Evolutionary conservation across 257 asterid species (phyloP).

Genomic region (Ligustrum vulgare): DNA sequence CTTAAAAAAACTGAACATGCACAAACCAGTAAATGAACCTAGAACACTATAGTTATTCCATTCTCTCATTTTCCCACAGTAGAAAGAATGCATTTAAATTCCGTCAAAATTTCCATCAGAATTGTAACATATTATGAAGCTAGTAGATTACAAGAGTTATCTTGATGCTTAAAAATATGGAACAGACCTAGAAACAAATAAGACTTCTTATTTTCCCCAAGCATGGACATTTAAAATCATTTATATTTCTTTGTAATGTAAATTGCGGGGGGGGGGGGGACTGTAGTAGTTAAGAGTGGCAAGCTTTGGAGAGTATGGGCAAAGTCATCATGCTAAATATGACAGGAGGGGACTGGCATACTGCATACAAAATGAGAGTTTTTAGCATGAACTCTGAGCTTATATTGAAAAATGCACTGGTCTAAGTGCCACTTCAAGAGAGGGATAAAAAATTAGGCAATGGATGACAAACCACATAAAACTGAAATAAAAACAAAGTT

Average conservation of each 20-base stretch:
- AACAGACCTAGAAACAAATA: background rate
- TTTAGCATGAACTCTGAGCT: constrained; percentile 10
- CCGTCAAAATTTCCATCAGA: background rate
- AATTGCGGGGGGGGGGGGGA: no score
- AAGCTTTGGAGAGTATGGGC: background rate
- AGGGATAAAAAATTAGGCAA: background rate
- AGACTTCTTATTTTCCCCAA: background rate
- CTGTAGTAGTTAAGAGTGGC: no score
- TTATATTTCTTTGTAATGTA: background rate
- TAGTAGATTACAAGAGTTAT: background rate
- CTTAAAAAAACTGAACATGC: background rate
- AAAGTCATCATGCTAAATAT: background rate
- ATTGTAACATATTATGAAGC: background rate
- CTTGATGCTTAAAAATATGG: background rate
- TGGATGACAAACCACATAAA: background rate
- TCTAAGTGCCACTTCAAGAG: background rate
- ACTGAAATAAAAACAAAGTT: background rate
- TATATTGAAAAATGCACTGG: background rate
- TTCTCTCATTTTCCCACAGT: background rate
- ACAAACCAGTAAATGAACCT: background rate
- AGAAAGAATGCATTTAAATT: constrained; percentile 1
- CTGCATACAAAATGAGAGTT: constrained; percentile 11
- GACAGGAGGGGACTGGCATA: background rate
- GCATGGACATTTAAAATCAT: background rate
- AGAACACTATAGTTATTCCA: background rate